Evolutionary conservation across 2,329 filamentous ascomycete species (phyloP).

Genomic region (Colletotrichum orbiculare): DNA sequence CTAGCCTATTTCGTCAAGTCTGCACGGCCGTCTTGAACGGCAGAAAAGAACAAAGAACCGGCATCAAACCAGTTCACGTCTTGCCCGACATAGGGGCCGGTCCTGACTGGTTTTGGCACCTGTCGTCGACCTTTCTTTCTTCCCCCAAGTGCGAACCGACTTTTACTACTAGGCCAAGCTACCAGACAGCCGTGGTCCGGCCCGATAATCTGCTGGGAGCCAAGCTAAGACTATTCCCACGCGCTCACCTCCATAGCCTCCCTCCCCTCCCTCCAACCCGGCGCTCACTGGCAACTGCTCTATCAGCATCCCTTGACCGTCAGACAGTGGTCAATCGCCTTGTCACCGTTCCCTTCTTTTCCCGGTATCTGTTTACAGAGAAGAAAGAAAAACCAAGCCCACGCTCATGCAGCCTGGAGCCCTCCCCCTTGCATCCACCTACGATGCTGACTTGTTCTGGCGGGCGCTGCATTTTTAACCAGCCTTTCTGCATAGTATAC

Average conservation of each 20-base stretch:
- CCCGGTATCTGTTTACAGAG: too few species aligned
- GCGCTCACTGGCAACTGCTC: background rate
- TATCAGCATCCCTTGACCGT: background rate
- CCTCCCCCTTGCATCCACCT: conserved; percentile 22
- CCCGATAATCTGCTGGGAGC: background rate
- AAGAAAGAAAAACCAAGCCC: background rate
- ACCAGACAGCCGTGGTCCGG: conserved; percentile 3
- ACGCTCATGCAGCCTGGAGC: conserved; percentile 7
- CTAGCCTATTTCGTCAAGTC: background rate
- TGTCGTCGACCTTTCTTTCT: conserved; percentile 17
- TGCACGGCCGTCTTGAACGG: background rate
- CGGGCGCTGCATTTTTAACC: background rate
- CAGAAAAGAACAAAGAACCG: conserved; percentile 18
- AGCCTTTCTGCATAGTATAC: background rate
- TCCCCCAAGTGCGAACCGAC: background rate
- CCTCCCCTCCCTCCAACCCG: background rate
- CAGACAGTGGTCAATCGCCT: too few species aligned
- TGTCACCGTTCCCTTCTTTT: too few species aligned
- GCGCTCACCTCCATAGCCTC: conserved; percentile 14
- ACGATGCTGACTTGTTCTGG: conserved; percentile 9
- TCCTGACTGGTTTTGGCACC: conserved; percentile 11
- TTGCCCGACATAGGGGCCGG: conserved; percentile 17
- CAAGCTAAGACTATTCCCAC: conserved; percentile 7
- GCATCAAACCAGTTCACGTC: conserved; percentile 5
- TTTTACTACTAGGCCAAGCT: background rate